These are phyloP conservation scores for Closterium sp. DNA, from an alignment of 139 green algal species.

Conservation along the genomic window DNA sequence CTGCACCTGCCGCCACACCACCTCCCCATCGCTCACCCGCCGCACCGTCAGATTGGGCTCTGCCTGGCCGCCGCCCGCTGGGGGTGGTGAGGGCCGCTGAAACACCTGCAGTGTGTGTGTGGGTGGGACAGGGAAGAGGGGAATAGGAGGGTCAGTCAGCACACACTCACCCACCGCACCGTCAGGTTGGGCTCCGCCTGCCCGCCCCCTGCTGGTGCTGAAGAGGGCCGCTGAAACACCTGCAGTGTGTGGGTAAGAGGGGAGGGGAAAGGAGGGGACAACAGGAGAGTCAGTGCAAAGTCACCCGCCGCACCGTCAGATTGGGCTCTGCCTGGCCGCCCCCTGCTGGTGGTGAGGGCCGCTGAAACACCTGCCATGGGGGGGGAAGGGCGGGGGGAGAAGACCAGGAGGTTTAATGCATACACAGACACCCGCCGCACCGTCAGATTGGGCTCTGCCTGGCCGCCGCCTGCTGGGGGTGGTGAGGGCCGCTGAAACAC, in stretches of 20 bases:
- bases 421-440: too few relatives aligned
- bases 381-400: not conserved
- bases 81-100: not conserved
- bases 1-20: too few relatives aligned
- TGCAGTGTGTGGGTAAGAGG: too few relatives aligned
- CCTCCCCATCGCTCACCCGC: constrained; percentile 46
- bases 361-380: constrained; percentile 67
- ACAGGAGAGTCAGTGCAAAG: too few relatives aligned
- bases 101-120: too few relatives aligned
- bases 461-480: constrained; percentile 22
- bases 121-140: too few relatives aligned
- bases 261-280: too few relatives aligned
- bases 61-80: constrained; percentile 31
- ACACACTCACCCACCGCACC: constrained; percentile 68
- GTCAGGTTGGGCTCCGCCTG: constrained; percentile 62
- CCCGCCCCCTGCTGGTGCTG: constrained; percentile 31
- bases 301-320: constrained; percentile 69
- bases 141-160: too few relatives aligned
- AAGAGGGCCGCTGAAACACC: too few relatives aligned
- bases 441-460: constrained; percentile 64
- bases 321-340: constrained; percentile 61
- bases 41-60: constrained; percentile 72
- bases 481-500: constrained; percentile 65
- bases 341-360: constrained; percentile 30
- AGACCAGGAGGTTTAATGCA: not conserved